Base-by-base conservation (phyloP, 495 filamentous ascomycete species). In the Podospora tetraspora region DNA sequence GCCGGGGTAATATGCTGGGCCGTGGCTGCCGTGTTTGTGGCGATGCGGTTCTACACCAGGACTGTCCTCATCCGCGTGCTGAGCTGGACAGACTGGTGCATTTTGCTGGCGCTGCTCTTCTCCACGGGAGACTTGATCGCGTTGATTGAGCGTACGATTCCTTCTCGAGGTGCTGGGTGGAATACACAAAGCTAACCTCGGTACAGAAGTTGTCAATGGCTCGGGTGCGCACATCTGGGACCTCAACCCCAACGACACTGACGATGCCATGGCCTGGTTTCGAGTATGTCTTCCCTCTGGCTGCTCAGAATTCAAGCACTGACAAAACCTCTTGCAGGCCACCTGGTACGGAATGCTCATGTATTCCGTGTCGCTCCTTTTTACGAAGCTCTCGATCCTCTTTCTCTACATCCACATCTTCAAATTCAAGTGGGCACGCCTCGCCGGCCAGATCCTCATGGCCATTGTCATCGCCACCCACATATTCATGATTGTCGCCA, bases 341-440 rank as follows among this genome's bases (percentile, higher is more conserved):
- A 70, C 74, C 13, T 77, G 75, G 74, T 75, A 75, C 66, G 68
- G 70, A n/a, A 67, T 76, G 13, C 34, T 76, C 21, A 75, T 75
- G 59, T 78, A 78, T 68, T 37, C 59, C 21, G 59, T 75, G 7
- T 72, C 71, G 11, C 69, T 80, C 8, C 72, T 61, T 30, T 76
- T 77, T 71, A 70, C 74, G 34, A 82, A 82, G 58, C 58, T 79
- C 25, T 76, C 78, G 29, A 78, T 80, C 57, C 59, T 82, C 10
- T 67, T 68, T 10, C 74, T 82, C 43, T 82, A 82, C 71, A 75
- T 78, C 29, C 74, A 78, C 61, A 70, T 81, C 32, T 80, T 82
- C 63, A 71, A 71, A 63, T 77, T 77, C 69, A 72, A 72, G 32
- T 79, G 75, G 70, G 71, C 75, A 4, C 76, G 74, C 10, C 58